phyloP scores from a whole-genome alignment of 2,329 filamentous ascomycete species.

The Sclerotinia trifoliorum region DNA sequence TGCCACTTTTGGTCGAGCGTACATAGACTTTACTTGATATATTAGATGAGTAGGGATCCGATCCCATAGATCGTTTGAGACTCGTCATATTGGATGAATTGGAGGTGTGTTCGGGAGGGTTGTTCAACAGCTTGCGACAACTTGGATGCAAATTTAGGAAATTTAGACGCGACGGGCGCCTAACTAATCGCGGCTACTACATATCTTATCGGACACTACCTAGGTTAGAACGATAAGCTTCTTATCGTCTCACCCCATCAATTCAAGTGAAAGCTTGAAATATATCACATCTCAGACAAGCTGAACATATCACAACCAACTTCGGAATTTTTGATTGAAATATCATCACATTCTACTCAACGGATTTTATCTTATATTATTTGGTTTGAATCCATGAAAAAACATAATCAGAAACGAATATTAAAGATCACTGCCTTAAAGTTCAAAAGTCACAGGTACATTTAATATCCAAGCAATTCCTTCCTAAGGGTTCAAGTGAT shows the following conservation, averaged over 20 bases:
- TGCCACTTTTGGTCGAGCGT: conserved; percentile 89
- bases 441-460: background rate
- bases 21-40: conserved; percentile 96
- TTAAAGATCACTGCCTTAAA: background rate
- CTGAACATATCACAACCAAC: conserved; percentile 9
- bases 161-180: conserved; percentile 16
- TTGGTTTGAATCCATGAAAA: background rate
- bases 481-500: conserved; percentile 15
- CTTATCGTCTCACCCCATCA: background rate
- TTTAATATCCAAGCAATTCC: conserved; percentile 9
- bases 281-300: conserved; percentile 11
- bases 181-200: background rate
- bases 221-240: conserved; percentile 9
- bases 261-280: background rate
- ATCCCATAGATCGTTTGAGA: conserved; percentile 57
- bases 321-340: background rate
- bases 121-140: conserved; percentile 8
- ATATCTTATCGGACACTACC: background rate
- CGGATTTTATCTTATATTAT: background rate
- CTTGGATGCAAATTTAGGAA: conserved; percentile 22
- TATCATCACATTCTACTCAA: background rate
- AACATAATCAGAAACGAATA: background rate
- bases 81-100: conserved; percentile 54
- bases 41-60: conserved; percentile 61
- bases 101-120: conserved; percentile 20